Evolutionary conservation across 2,329 filamentous ascomycete species (phyloP), one percentile per base, ranked within the genome.

Genomic region (Microdochium paspali): DNA sequence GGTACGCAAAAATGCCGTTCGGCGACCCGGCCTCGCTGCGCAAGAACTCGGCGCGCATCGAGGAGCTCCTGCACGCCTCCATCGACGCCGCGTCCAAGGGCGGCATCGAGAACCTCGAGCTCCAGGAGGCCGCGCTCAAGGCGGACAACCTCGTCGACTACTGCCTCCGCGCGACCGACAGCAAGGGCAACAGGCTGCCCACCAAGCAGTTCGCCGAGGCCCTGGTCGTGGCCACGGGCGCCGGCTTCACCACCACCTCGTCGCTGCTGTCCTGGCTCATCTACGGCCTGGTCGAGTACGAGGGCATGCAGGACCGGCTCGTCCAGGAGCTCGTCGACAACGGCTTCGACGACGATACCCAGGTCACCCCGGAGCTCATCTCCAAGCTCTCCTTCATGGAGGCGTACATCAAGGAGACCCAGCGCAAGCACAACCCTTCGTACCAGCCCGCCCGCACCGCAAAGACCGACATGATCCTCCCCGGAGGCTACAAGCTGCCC

Each of bases 221-320:
- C 7, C 26, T 40, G 13, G 35, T 21, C 35, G 35, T 20, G n/a
- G 35, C 12, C 35, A 54, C 70, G 40, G 73, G 73, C 5, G 74
- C 79, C 2, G 79, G 79, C 20, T 82, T 82, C 63, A 79, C 74
- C 1, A 82, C 79, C 0, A 82, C 75, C 1, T 74, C 71, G 3
- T 75, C 76, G 0, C 68, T 82, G 3, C 65, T 82, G 2, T 78
- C 76, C 0, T 82, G 77, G 79, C 63, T 77, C 1, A 56, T 80
- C 32, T 81, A 79, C 56, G 66, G 69, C 4, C 60, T 80, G 1
- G 69, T 74, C 4, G 64, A 59, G 2, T 82, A 82, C 53, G 66
- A 69, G 0, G 77, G 74, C 0, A 72, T 73, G 59, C 79, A 82
- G 56, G 76, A 77, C 10, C 63, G 70, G 2, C 67, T 82, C 0